Conservation (phyloP, 1,284 basidiomycete genomes). For the Tilletia setariae region DNA sequence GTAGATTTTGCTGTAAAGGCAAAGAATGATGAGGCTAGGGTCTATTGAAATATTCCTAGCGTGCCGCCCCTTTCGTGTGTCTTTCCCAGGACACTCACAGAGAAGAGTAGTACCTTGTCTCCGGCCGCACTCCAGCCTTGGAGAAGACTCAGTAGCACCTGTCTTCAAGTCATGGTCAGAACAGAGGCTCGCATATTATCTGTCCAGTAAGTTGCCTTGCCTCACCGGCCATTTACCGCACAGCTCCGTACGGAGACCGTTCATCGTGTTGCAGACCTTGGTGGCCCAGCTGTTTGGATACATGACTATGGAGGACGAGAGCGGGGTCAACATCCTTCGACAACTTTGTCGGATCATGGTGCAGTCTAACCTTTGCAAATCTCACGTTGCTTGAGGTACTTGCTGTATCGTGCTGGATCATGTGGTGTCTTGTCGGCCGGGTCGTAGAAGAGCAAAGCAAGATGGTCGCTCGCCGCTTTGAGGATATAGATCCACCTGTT, state of each 20-base stretch:
- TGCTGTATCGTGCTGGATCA: slow-evolving; percentile 63
- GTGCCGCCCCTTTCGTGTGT: too few relatives aligned
- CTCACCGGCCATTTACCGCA: slow-evolving; percentile 73
- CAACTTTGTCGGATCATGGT: slow-evolving; percentile 10
- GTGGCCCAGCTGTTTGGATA: slow-evolving; percentile 45
- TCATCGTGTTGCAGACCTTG: slow-evolving; percentile 30
- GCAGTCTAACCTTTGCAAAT: slow-evolving; percentile 63
- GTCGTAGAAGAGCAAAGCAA: slow-evolving; percentile 59
- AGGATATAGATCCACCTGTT: slow-evolving; percentile 11
- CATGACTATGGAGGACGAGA: slow-evolving; percentile 40
- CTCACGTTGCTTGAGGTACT: slow-evolving; percentile 59
- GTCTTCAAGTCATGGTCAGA: slow-evolving; percentile 54
- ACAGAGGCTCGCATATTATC: too few relatives aligned
- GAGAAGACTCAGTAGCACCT: slow-evolving; percentile 69
- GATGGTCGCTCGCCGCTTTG: slow-evolving; percentile 4
- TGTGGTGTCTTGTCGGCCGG: slow-evolving; percentile 60
- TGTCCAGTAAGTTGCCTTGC: too few relatives aligned
- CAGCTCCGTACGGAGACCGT: slow-evolving; percentile 56
- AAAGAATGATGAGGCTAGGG: background rate
- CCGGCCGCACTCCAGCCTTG: slow-evolving; percentile 56
- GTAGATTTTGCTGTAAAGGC: slow-evolving; percentile 64
- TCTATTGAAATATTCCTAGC: background rate
- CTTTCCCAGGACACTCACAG: slow-evolving; percentile 3
- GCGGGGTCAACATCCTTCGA: slow-evolving; percentile 41
- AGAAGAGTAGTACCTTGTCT: slow-evolving; percentile 57